These are phyloP conservation scores for Aegilops tauschii DNA, from an alignment of 176 grass and related monocot species.

Conservation along the genomic window DNA sequence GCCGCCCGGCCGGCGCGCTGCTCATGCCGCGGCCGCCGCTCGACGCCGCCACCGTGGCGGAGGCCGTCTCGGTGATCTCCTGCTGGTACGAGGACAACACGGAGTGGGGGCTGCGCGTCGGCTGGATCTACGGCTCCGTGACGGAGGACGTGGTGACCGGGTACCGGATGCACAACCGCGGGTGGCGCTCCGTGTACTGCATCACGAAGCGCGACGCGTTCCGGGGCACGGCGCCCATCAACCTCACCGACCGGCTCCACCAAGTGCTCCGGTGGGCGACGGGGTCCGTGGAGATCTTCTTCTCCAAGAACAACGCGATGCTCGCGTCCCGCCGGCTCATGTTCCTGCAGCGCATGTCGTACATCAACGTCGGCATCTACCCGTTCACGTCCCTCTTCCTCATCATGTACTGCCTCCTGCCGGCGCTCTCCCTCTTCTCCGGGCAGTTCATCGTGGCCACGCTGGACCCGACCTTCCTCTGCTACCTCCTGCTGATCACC, in stretches of 20 bases:
- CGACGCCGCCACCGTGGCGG: conserved; percentile 60
- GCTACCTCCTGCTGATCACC: conserved; percentile 69
- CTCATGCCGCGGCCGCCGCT: conserved; percentile 47
- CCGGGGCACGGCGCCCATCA: conserved; percentile 88
- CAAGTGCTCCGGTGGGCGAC: conserved; percentile 95
- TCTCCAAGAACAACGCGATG: conserved; percentile 89
- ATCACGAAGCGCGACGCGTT: conserved; percentile 84
- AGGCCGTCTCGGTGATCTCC: conserved; percentile 77
- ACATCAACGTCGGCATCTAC: conserved; percentile 95
- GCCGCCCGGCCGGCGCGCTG: conserved; percentile 65
- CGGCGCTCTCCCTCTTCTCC: conserved; percentile 82
- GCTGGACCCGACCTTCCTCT: conserved; percentile 68
- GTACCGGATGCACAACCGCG: conserved; percentile 91
- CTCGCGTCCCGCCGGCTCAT: conserved; percentile 66
- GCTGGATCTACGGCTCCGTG: conserved; percentile 94
- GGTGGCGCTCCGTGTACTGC: conserved; percentile 98
- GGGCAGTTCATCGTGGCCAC: conserved; percentile 79
- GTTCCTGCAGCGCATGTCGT: conserved; percentile 80
- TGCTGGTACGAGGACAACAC: conserved; percentile 92
- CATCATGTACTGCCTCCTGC: conserved; percentile 79
- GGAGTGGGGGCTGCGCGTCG: conserved; percentile 75
- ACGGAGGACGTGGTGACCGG: conserved; percentile 93
- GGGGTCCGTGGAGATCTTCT: conserved; percentile 93
- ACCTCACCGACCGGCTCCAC: conserved; percentile 90
- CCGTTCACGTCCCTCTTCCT: conserved; percentile 94